phyloP scores from a whole-genome alignment of 176 grass and related monocot genomes.

The Cenchrus americanus region DNA sequence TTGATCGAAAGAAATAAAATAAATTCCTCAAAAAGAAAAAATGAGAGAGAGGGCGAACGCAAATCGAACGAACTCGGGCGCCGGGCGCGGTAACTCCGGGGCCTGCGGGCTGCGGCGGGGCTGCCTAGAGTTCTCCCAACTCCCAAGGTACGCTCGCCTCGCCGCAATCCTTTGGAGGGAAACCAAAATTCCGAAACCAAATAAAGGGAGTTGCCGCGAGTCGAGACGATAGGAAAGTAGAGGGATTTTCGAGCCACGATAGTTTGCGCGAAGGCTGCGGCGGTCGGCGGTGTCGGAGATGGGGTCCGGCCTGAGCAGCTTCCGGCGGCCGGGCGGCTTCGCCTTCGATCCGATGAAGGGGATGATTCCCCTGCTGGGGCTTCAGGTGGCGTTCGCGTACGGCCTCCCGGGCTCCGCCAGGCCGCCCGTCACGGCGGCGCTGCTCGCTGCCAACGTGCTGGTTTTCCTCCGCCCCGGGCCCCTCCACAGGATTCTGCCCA shows the following conservation, averaged over 20 bases:
- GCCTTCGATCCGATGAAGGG: constrained; percentile 29
- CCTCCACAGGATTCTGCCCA: constrained; percentile 68
- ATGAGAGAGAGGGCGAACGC: too few relatives aligned
- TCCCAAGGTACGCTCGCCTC: background rate
- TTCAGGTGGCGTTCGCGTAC: constrained; percentile 79
- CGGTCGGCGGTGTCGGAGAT: constrained; percentile 12
- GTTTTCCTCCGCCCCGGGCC: constrained; percentile 75
- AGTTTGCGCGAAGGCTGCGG: background rate
- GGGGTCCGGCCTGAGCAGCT: constrained; percentile 45
- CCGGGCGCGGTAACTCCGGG: too few relatives aligned
- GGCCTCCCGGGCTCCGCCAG: constrained; percentile 45
- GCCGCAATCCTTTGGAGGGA: background rate
- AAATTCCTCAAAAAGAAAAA: too few relatives aligned
- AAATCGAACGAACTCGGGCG: too few relatives aligned
- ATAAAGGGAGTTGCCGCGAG: background rate
- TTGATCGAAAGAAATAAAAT: too few relatives aligned
- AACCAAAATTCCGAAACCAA: background rate
- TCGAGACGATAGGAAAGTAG: background rate
- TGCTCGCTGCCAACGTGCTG: constrained; percentile 74
- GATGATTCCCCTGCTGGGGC: constrained; percentile 66
- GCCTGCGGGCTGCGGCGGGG: too few relatives aligned
- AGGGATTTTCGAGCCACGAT: background rate
- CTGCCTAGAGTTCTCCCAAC: background rate
- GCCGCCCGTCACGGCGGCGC: constrained; percentile 76
- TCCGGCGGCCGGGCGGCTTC: background rate